Evolutionary conservation across 805 yeast genomes (phyloP), one percentile per base, ranked within the genome.

Genomic region (Wickerhamomyces mucosus): DNA sequence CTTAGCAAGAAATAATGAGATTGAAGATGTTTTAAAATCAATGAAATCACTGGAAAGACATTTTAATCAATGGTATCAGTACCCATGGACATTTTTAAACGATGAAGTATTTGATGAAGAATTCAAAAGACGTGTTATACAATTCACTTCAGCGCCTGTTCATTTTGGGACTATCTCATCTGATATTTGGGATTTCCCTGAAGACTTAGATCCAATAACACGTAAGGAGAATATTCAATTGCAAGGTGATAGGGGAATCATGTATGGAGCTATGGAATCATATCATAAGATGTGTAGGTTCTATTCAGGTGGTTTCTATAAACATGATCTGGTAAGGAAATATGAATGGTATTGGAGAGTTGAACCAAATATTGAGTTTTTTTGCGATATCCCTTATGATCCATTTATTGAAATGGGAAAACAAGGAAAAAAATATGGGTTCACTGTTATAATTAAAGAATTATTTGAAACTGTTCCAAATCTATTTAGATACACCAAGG

Each of bases 241-340:
- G 13, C 96, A 88, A 53, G 94, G 94, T 19, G 96, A 88, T 55
- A 58, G 85, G 22, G 76, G 75, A 2, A 75, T 89, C 36, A 68
- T 83, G 70, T 88, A 92, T 53, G 97, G 96, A 0, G 76, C 73
- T 36, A 56, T 76, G 63, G 78, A 69, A 31, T 73, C 89, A 6
- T 92, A 89, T 51, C 96, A 89, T 54, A 79, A 81, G 49, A 89
- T 89, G 97, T 89, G 97, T 53, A 67, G 96, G n/a, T 88, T 78
- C 52, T 84, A 82, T 50, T 75, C 94, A 0, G 95, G 95, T 2
- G 64, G 65, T 35, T 89, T 89, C 50, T 84, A 72, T 58, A 72
- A 77, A 37, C 96, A 89, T 53, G 81, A 80, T 6, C 50, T 83
- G 39, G 78, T 89, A 26, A 56, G 56, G 31, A 67, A 74, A 37